phyloP scores from a whole-genome alignment of 139 green algal species.

The Chlorella ohadii region DNA sequence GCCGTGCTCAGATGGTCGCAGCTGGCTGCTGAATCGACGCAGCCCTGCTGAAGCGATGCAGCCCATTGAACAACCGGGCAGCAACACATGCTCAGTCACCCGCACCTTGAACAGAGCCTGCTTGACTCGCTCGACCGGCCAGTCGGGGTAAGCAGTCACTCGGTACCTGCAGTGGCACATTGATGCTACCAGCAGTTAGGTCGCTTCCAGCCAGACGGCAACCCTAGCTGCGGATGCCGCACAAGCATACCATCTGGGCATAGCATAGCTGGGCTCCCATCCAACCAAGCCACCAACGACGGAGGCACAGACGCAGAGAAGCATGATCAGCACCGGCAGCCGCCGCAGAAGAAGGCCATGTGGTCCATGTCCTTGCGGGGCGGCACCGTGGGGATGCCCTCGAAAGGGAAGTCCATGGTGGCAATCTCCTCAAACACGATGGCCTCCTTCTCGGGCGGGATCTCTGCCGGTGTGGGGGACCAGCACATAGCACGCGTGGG shows the following conservation, averaged over 20 bases:
- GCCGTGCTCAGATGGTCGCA: too few relatives aligned
- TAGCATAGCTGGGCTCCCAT: too few relatives aligned
- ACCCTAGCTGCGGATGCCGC: too few relatives aligned
- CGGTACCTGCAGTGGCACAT: conserved; percentile 68
- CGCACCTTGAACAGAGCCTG: conserved; percentile 72
- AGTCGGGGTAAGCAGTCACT: conserved; percentile 78
- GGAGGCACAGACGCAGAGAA: too few relatives aligned
- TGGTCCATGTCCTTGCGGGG: conserved; percentile 88
- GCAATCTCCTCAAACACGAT: conserved; percentile 95
- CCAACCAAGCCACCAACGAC: too few relatives aligned
- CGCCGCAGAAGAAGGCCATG: conserved; percentile 91
- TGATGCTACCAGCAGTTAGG: too few relatives aligned
- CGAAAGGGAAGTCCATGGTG: conserved; percentile 91
- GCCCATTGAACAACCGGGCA: too few relatives aligned
- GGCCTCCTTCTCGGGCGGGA: conserved; percentile 92
- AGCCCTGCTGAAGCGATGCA: too few relatives aligned
- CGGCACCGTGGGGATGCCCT: conserved; percentile 93
- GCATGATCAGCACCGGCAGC: conserved; percentile 57
- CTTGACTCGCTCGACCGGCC: conserved; percentile 85
- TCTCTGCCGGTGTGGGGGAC: conserved; percentile 46
- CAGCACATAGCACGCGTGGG: neutral
- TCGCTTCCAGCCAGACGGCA: too few relatives aligned
- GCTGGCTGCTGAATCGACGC: too few relatives aligned
- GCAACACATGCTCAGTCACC: too few relatives aligned
- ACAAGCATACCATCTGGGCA: too few relatives aligned